phyloP scores from a whole-genome alignment of 2,329 filamentous ascomycete genomes.

The Fusarium mundagurra region DNA sequence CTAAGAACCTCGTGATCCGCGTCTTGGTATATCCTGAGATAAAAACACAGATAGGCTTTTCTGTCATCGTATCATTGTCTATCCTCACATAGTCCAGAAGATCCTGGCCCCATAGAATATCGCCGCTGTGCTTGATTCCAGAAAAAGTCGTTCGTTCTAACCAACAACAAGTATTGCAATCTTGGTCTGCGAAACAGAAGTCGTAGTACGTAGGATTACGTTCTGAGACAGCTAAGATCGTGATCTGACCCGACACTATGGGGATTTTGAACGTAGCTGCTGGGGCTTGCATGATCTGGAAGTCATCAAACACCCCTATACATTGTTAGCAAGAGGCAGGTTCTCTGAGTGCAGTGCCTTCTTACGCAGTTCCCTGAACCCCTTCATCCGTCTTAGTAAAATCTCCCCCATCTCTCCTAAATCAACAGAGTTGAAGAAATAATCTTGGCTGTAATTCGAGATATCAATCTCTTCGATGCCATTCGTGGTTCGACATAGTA shows the following conservation, averaged over 20 bases:
- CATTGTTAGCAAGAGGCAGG: accelerated
- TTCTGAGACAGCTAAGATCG: neutral
- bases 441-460: neutral
- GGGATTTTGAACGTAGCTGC: constrained; percentile 5
- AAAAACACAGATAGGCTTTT: constrained; percentile 5
- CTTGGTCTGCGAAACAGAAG: neutral
- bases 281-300: constrained; percentile 15
- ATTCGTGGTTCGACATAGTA: constrained; percentile 2
- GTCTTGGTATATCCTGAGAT: neutral
- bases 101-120: neutral
- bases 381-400: neutral
- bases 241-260: neutral
- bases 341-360: accelerated
- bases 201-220: constrained; percentile 11
- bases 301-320: neutral
- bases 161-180: constrained; percentile 2
- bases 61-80: neutral
- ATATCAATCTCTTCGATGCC: constrained; percentile 14
- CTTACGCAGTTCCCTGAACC: neutral
- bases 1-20: neutral
- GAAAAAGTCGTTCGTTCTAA: neutral
- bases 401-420: neutral
- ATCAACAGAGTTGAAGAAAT: constrained; percentile 12
- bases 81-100: constrained; percentile 6
- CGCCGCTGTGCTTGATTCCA: constrained; percentile 10